phyloP scores from a whole-genome alignment of 768 basidiomycete species.

The Podaxis sp. region DNA sequence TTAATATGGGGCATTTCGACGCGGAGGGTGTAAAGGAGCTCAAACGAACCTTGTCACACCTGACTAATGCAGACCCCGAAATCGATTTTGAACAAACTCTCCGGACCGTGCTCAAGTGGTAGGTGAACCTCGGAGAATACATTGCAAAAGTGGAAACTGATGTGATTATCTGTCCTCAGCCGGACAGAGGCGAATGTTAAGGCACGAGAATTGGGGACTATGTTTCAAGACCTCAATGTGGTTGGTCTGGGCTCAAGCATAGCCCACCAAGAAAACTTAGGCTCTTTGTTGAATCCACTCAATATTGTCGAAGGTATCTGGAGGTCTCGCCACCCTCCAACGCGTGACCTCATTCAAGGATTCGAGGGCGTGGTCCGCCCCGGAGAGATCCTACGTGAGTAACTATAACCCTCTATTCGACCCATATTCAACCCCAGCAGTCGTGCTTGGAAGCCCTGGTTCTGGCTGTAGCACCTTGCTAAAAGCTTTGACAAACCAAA shows the following conservation, averaged over 20 bases:
- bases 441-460: slow-evolving; percentile 85
- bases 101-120: no score
- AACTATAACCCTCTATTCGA: slow-evolving; percentile 31
- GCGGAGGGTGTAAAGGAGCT: no score
- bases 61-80: no score
- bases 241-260: slow-evolving; percentile 43
- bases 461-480: slow-evolving; percentile 85
- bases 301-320: slow-evolving; percentile 40
- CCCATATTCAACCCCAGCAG: slow-evolving; percentile 32
- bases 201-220: slow-evolving; percentile 44
- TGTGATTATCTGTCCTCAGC: background rate
- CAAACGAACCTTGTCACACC: no score
- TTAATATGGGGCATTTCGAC: no score
- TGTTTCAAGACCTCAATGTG: slow-evolving; percentile 51
- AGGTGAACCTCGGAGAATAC: no score
- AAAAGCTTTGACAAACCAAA: slow-evolving; percentile 75
- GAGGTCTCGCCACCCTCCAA: slow-evolving; percentile 54
- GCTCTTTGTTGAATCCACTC: slow-evolving; percentile 47
- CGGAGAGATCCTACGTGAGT: slow-evolving; percentile 78
- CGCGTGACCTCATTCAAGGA: slow-evolving; percentile 58
- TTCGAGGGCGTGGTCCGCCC: slow-evolving; percentile 66
- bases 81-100: no score
- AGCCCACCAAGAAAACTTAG: slow-evolving; percentile 48
- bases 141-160: no score
- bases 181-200: slow-evolving; percentile 18